phyloP scores from a whole-genome alignment of 148 eudicot genomes.

The Amaranthus hypochondriacus region DNA sequence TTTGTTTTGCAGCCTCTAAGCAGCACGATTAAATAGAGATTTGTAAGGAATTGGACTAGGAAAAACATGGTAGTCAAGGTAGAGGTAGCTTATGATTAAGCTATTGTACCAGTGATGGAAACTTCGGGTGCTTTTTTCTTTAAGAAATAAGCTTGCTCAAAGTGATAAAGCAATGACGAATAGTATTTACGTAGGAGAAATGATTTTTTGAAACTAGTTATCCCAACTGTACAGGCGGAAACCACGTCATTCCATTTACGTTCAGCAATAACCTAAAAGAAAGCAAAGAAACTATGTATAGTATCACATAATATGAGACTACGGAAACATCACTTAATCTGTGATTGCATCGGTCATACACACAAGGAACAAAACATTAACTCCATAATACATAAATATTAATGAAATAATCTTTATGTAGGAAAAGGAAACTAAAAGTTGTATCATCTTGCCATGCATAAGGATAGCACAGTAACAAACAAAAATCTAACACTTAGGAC shows the following conservation, averaged over 20 bases:
- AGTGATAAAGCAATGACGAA: constrained; percentile 64
- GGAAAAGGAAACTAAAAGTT: neutral
- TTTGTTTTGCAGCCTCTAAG: constrained; percentile 15
- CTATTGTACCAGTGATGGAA: constrained; percentile 37
- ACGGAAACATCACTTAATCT: neutral
- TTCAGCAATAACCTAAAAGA: constrained; percentile 54
- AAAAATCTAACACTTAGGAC: neutral
- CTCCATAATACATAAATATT: neutral
- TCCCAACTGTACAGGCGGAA: constrained; percentile 43
- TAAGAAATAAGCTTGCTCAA: constrained; percentile 80
- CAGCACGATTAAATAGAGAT: neutral
- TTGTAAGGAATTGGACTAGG: neutral
- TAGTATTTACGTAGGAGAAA: constrained; percentile 65
- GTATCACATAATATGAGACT: neutral
- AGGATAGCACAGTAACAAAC: neutral
- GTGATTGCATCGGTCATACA: neutral
- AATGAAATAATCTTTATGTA: neutral
- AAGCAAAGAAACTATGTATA: constrained; percentile 3
- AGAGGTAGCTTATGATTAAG: neutral
- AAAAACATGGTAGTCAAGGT: neutral
- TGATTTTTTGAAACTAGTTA: constrained; percentile 54
- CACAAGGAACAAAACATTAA: neutral
- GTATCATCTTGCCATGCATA: neutral
- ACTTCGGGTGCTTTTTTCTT: constrained; percentile 44
- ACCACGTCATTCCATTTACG: constrained; percentile 78